These are phyloP conservation scores for Aspergillus haitiensis DNA, from an alignment of 495 filamentous ascomycete species.

Conservation along the genomic window DNA sequence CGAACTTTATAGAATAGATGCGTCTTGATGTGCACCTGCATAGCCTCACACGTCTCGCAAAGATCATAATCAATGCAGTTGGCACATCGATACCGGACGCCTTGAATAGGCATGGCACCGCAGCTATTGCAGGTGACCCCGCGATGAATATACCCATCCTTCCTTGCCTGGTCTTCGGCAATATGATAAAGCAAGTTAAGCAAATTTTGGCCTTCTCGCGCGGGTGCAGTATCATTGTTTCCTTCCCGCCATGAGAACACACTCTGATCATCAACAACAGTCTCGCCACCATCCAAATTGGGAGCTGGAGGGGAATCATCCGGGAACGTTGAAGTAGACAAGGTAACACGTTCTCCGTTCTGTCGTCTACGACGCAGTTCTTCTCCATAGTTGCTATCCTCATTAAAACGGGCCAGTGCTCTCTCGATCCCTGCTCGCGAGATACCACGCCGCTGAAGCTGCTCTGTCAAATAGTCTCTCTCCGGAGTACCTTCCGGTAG, in stretches of 20 bases:
- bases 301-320: slow-evolving; percentile 49
- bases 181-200: slow-evolving; percentile 73
- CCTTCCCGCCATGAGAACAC: slow-evolving; percentile 58
- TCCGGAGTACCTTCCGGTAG: slow-evolving; percentile 36
- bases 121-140: slow-evolving; percentile 93
- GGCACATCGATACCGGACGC: slow-evolving; percentile 85
- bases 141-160: slow-evolving; percentile 88
- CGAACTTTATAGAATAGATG: slow-evolving; percentile 95
- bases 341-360: slow-evolving; percentile 44
- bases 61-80: slow-evolving; percentile 93
- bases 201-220: slow-evolving; percentile 69
- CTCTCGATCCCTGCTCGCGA: slow-evolving; percentile 44
- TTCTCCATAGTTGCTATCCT: slow-evolving; percentile 45
- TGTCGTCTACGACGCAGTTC: slow-evolving; percentile 46
- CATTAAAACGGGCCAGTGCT: slow-evolving; percentile 44
- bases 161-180: slow-evolving; percentile 76
- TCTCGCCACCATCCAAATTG: slow-evolving; percentile 53
- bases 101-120: slow-evolving; percentile 79
- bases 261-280: slow-evolving; percentile 59
- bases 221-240: slow-evolving; percentile 52
- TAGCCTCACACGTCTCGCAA: slow-evolving; percentile 84
- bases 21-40: slow-evolving; percentile 82
- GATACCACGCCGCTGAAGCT: slow-evolving; percentile 46
- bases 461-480: slow-evolving; percentile 41
- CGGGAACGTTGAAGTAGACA: slow-evolving; percentile 45